Conservation (phyloP, 371 early-diverging fungal species). For the Mortierella polycephala region DNA sequence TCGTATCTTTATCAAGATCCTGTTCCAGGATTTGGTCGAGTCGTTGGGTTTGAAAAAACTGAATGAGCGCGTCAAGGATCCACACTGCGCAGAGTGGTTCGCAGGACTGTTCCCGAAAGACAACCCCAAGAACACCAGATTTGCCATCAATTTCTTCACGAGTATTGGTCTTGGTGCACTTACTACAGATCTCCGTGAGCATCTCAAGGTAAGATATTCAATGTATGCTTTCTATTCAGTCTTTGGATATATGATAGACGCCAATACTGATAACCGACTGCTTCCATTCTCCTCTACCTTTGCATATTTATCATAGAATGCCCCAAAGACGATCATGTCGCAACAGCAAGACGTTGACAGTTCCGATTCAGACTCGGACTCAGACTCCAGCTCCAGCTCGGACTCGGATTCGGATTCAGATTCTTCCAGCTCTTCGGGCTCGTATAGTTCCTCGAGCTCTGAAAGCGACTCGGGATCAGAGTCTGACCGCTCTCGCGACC, state of each 20-base stretch:
- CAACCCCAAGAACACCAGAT: slow-evolving; percentile 88
- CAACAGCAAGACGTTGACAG: slow-evolving; percentile 49
- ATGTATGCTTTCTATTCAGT: background rate
- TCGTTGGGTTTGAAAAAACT: slow-evolving; percentile 85
- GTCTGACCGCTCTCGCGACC: slow-evolving; percentile 9
- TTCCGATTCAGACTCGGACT: slow-evolving; percentile 40
- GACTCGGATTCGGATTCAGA: slow-evolving; percentile 31
- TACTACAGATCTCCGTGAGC: slow-evolving; percentile 94
- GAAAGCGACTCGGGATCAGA: slow-evolving; percentile 35
- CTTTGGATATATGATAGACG: background rate
- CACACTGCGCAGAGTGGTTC: slow-evolving; percentile 69
- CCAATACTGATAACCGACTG: background rate
- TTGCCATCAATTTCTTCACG: slow-evolving; percentile 98
- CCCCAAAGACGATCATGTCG: slow-evolving; percentile 66
- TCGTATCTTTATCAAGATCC: slow-evolving; percentile 95
- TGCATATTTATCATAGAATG: slow-evolving; percentile 45
- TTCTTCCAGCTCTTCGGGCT: slow-evolving; percentile 34
- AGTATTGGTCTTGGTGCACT: slow-evolving; percentile 93
- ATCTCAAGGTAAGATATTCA: slow-evolving; percentile 61
- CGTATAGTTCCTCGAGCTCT: slow-evolving; percentile 26
- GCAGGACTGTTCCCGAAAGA: slow-evolving; percentile 93
- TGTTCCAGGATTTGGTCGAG: slow-evolving; percentile 92
- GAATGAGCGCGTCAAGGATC: slow-evolving; percentile 79
- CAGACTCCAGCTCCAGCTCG: slow-evolving; percentile 40
- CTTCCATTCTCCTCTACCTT: background rate